These are phyloP conservation scores for Saccharomycopsis fibuligera DNA, from an alignment of 805 yeast genomes.

Conservation along the genomic window DNA sequence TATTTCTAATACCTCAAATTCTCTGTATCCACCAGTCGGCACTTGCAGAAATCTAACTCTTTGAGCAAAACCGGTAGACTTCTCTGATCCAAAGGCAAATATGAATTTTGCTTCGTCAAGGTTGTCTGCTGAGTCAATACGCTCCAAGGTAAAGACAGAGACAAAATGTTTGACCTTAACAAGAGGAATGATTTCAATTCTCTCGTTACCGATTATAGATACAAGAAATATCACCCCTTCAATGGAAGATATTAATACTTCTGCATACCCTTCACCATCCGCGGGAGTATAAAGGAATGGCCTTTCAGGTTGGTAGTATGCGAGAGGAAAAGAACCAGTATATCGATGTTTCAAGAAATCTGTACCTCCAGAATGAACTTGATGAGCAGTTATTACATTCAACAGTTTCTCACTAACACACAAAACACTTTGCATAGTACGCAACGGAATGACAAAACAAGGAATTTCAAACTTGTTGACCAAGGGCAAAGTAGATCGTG, in stretches of 20 bases:
- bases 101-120: not conserved
- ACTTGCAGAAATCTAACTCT: conserved; percentile 1
- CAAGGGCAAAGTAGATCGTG: conserved; percentile 1
- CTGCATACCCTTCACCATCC: not conserved
- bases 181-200: not conserved
- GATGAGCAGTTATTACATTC: not conserved
- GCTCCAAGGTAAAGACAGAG: conserved; percentile 5
- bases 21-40: not conserved
- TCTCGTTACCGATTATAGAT: not conserved
- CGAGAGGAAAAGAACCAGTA: conserved; percentile 5
- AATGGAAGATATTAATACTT: conserved; percentile 7
- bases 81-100: conserved; percentile 9
- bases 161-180: not conserved
- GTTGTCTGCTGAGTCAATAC: not conserved
- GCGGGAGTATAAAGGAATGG: not conserved
- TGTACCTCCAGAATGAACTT: conserved; percentile 7
- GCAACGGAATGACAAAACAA: conserved; percentile 5
- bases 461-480: conserved; percentile 5
- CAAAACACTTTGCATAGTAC: not conserved
- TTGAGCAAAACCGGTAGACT: conserved; percentile 3
- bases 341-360: not conserved
- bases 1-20: conserved; percentile 1
- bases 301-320: not conserved
- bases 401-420: not conserved
- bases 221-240: conserved; percentile 7